Conservation (phyloP, 306 rosid species). For the Prunus mira region DNA sequence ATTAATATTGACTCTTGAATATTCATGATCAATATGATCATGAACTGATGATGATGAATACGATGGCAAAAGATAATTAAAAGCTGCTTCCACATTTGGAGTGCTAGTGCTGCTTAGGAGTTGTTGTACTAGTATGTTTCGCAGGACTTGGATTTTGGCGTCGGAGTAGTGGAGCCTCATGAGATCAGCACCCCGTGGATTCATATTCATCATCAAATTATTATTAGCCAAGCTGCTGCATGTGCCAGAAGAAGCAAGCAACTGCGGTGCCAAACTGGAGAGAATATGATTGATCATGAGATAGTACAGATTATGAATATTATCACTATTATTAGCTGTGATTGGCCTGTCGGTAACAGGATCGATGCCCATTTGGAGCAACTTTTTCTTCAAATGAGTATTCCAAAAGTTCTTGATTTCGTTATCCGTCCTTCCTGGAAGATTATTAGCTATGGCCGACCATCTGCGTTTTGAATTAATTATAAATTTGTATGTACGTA, state of each 20-base stretch:
- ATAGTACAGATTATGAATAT: neutral
- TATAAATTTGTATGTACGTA: no score
- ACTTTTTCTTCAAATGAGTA: conserved; percentile 72
- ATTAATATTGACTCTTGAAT: no score
- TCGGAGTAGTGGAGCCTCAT: neutral
- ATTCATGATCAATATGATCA: no score
- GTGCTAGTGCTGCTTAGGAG: conserved; percentile 18
- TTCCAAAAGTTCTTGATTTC: conserved; percentile 89
- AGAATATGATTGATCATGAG: conserved; percentile 25
- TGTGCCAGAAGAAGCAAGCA: neutral
- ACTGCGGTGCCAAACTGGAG: conserved; percentile 40
- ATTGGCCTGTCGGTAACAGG: conserved; percentile 68
- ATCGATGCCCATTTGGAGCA: conserved; percentile 71
- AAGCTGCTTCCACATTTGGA: conserved; percentile 27
- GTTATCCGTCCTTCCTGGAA: conserved; percentile 80
- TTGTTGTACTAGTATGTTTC: conserved; percentile 39
- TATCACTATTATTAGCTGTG: neutral
- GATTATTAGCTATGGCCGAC: conserved; percentile 76
- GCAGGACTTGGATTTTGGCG: conserved; percentile 44
- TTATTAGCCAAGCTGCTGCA: neutral
- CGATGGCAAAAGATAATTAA: conserved; percentile 29
- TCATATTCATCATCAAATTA: neutral
- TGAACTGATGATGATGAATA: conserved; percentile 22
- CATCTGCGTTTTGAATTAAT: conserved; percentile 39
- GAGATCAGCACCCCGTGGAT: neutral